Percentiles rank a stretch among this genome's conserved stretches.
phyloP scores from a whole-genome alignment of 495 filamentous ascomycete genomes.

The Penicillium paxilli region DNA sequence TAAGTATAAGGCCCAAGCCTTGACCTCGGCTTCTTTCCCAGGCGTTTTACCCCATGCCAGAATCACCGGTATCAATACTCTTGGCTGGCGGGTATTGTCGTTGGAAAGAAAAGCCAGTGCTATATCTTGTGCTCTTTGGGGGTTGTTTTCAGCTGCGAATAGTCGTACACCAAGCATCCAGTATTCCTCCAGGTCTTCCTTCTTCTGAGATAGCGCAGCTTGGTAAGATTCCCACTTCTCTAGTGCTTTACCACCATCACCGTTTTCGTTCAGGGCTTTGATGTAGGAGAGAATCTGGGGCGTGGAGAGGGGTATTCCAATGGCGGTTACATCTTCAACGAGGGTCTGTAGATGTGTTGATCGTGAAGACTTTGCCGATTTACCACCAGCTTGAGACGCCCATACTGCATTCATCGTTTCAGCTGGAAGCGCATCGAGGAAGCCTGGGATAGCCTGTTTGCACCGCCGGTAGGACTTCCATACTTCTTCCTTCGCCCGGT shows the following conservation, averaged over 20 bases:
- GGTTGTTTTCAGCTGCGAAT: conserved; percentile 57
- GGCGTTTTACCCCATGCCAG: conserved; percentile 34
- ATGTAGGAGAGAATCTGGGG: conserved; percentile 65
- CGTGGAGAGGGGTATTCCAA: conserved; percentile 50
- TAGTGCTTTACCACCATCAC: conserved; percentile 58
- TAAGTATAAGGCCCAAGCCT: conserved; percentile 69
- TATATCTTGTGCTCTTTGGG: conserved; percentile 63
- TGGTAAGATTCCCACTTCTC: conserved; percentile 64
- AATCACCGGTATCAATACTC: conserved; percentile 69
- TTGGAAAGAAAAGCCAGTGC: conserved; percentile 58
- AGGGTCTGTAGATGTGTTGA: conserved; percentile 60
- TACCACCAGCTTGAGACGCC: conserved; percentile 47
- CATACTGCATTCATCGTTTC: conserved; percentile 42
- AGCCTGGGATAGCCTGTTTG: conserved; percentile 39
- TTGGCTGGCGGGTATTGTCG: conserved; percentile 48
- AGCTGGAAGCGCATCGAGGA: conserved; percentile 35
- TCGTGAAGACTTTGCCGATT: conserved; percentile 39
- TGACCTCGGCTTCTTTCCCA: conserved; percentile 42
- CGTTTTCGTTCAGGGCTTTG: conserved; percentile 61
- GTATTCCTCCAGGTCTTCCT: conserved; percentile 54
- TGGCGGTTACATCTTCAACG: conserved; percentile 59
- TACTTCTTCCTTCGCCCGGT: conserved; percentile 29
- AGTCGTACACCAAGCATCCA: conserved; percentile 71
- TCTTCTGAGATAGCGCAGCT: conserved; percentile 49
- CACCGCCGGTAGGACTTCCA: conserved; percentile 50